phyloP scores from a whole-genome alignment of 495 filamentous ascomycete genomes.

The Filosporella fistucella region DNA sequence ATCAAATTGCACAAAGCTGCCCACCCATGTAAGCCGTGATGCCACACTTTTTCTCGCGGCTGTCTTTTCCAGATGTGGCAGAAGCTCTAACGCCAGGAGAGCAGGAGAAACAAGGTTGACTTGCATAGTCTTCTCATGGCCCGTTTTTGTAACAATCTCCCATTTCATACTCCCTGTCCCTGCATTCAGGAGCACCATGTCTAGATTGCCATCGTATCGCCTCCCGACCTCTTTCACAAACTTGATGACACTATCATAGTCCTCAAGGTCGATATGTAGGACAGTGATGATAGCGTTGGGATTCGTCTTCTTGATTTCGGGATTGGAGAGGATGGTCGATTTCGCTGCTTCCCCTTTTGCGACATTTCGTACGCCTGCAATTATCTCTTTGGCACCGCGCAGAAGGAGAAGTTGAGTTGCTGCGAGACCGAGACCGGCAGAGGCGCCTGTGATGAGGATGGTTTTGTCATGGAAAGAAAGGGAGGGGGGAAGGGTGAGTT shows the following conservation, averaged over 20 bases:
- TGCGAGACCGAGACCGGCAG: constrained; percentile 39
- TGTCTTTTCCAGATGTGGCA: constrained; percentile 27
- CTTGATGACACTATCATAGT: constrained; percentile 23
- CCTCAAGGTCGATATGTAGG: constrained; percentile 24
- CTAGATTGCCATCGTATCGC: constrained; percentile 17
- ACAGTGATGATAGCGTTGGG: constrained; percentile 21
- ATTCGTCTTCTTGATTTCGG: constrained; percentile 10
- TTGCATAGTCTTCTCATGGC: constrained; percentile 29
- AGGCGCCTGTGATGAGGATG: constrained; percentile 37
- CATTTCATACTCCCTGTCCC: constrained; percentile 23
- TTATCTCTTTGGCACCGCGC: constrained; percentile 13
- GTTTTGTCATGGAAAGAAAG: constrained; percentile 8
- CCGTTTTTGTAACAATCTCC: constrained; percentile 18
- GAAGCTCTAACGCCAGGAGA: constrained; percentile 27
- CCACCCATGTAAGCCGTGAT: constrained; percentile 29
- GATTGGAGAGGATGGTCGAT: constrained; percentile 6
- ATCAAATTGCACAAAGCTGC: constrained; percentile 25
- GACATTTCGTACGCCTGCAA: constrained; percentile 26
- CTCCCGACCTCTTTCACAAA: constrained; percentile 22
- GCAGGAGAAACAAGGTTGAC: constrained; percentile 33
- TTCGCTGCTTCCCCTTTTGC: constrained; percentile 20
- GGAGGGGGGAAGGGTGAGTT: not conserved
- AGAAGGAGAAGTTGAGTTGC: constrained; percentile 19
- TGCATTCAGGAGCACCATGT: constrained; percentile 33
- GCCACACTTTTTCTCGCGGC: constrained; percentile 20